Conservation (phyloP, 1,284 basidiomycete species). For the Kwoniella shivajii region DNA sequence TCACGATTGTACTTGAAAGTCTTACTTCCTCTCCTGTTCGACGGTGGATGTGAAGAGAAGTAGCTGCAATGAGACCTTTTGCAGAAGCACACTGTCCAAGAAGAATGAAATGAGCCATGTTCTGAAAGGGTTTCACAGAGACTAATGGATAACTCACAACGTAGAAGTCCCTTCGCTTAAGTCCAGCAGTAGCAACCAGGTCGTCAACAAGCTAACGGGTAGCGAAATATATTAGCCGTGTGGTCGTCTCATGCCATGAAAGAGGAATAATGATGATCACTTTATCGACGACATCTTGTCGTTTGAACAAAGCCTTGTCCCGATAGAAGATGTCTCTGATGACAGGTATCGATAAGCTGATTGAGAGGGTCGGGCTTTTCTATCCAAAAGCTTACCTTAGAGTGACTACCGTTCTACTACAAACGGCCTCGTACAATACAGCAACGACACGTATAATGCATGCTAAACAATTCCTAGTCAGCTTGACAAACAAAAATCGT, state of each 20-base stretch:
- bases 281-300: constrained; percentile 71
- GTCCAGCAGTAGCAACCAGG: constrained; percentile 73
- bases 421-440: constrained; percentile 40
- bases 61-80: constrained; percentile 79
- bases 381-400: constrained; percentile 31
- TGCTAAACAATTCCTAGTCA: constrained; percentile 21
- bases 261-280: constrained; percentile 55
- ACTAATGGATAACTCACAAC: constrained; percentile 61
- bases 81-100: constrained; percentile 71
- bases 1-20: constrained; percentile 62
- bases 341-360: constrained; percentile 4
- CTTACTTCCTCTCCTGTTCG: constrained; percentile 61
- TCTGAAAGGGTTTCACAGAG: not conserved
- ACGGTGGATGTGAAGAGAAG: constrained; percentile 63
- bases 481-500: not conserved
- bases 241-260: not conserved
- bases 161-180: constrained; percentile 73
- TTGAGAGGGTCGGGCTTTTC: not conserved
- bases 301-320: constrained; percentile 73
- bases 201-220: constrained; percentile 81
- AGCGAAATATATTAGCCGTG: too few relatives aligned
- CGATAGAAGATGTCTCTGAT: constrained; percentile 82
- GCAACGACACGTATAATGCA: constrained; percentile 35
- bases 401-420: constrained; percentile 31
- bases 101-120: constrained; percentile 6